Base-by-base conservation (phyloP, 2,329 filamentous ascomycete species). In the Aspergillus felis region DNA sequence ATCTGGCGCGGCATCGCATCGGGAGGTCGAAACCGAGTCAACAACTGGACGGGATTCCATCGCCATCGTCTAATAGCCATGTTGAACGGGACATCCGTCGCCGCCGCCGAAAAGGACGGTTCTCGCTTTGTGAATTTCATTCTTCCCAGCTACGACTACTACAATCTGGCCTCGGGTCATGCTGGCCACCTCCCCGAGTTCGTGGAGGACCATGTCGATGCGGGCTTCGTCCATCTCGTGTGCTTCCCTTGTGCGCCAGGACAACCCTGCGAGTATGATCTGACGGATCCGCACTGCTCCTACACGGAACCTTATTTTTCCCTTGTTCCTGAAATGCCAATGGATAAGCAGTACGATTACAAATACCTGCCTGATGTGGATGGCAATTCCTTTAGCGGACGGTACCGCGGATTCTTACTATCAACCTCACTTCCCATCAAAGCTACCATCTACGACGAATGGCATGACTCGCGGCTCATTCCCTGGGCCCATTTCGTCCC, bases 401-500 rank as follows among this genome's bases (percentile, higher is more conserved):
- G 87, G 5, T 90, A 87, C 66, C 80, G 86, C 4, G 84, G 83
- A 0, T 91, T 92, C 70, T 76, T 93, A 25, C 80, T 83, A 35
- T 89, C 85, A 29, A 89, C 84, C 2, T 87, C 84, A 17, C 72
- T 92, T 8, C 88, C 88, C 0, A 84, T 94, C 75, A 94, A 93
- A 75, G 84, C 87, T 5, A 91, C 90, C 0, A 78, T 93, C 24
- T 94, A 87, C 75, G 81, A 84, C 22, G 90, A 94, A 71, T 94
- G 90, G 90, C 90, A 92, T 67, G 89, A 92, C 69, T 83, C 82
- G 48, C 81, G 90, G 2, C 78, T 93, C 1, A 78, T 91, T 2
- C 81, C 88, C 0, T 94, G 90, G 90, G 85, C 85, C 66, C 90
- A 94, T 72, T 93, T 90, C 65, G 86, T 92, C 1, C 90, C 90